phyloP scores from a whole-genome alignment of 257 asterid genomes.

The Mentha longifolia region DNA sequence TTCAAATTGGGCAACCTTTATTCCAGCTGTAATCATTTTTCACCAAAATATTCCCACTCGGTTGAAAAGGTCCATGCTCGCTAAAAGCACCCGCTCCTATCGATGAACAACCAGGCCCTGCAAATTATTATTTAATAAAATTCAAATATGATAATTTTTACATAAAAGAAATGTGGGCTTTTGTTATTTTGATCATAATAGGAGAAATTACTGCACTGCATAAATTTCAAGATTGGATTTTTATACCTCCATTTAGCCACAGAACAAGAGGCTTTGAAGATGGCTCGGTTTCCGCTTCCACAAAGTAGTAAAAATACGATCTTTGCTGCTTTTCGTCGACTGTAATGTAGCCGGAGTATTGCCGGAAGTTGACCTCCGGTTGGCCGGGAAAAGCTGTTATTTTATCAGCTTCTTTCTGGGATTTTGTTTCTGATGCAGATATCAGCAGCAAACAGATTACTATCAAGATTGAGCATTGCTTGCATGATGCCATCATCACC shows the following conservation, averaged over 20 bases:
- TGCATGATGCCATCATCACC: conserved; percentile 33
- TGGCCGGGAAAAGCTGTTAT: conserved; percentile 57
- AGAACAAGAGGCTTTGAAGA: conserved; percentile 73
- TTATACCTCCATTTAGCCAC: conserved; percentile 73
- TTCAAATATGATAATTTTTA: too few relatives aligned
- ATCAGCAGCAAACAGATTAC: conserved; percentile 30
- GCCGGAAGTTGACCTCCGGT: conserved; percentile 49
- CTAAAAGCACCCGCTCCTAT: conserved; percentile 69
- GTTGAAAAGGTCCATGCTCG: conserved; percentile 64
- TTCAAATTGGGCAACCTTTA: conserved; percentile 41
- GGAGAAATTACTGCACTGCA: too few relatives aligned
- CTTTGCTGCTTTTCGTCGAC: conserved; percentile 50
- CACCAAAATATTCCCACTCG: conserved; percentile 51
- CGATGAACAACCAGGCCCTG: conserved; percentile 76
- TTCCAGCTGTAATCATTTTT: conserved; percentile 64
- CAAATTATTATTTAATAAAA: neutral
- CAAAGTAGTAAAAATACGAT: conserved; percentile 64
- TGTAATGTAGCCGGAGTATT: conserved; percentile 53
- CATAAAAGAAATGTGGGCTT: neutral
- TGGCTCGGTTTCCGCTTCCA: conserved; percentile 59
- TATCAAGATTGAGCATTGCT: conserved; percentile 31
- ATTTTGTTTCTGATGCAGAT: conserved; percentile 16
- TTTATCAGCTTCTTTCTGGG: conserved; percentile 35
- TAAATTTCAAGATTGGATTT: neutral
- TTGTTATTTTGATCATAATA: neutral